These are phyloP conservation scores for Zopfia rhizophila DNA, from an alignment of 2,329 filamentous ascomycete genomes.

Conservation along the genomic window DNA sequence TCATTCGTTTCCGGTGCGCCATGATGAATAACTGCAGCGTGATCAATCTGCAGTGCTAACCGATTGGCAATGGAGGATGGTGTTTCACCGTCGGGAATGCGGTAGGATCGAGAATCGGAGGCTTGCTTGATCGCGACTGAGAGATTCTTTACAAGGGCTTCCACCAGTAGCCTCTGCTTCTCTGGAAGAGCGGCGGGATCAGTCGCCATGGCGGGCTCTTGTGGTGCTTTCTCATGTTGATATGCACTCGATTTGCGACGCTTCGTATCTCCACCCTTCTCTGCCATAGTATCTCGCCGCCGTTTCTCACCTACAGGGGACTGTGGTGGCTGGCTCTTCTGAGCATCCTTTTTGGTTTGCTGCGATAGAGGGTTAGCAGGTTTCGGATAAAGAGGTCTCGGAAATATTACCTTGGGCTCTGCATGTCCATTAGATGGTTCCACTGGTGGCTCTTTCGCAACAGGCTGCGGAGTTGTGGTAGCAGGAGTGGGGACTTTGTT, in stretches of 20 bases:
- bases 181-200: slow-evolving; percentile 63
- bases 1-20: slow-evolving; percentile 57
- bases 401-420: slow-evolving; percentile 34
- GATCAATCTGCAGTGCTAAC: slow-evolving; percentile 82
- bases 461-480: not conserved
- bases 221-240: slow-evolving; percentile 35
- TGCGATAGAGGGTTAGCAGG: slow-evolving; percentile 22
- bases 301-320: slow-evolving; percentile 51
- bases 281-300: slow-evolving; percentile 42
- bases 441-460: slow-evolving; percentile 14
- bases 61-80: slow-evolving; percentile 73
- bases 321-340: slow-evolving; percentile 44
- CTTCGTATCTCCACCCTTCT: slow-evolving; percentile 43
- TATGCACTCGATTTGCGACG: slow-evolving; percentile 49
- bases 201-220: slow-evolving; percentile 16
- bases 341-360: slow-evolving; percentile 30
- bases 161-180: slow-evolving; percentile 75
- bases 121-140: slow-evolving; percentile 72
- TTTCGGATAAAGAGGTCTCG: too few relatives aligned
- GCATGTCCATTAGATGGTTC: slow-evolving; percentile 37
- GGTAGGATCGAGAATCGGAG: slow-evolving; percentile 72
- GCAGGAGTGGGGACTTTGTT: slow-evolving; percentile 22
- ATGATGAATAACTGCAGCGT: slow-evolving; percentile 67
- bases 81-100: slow-evolving; percentile 71
- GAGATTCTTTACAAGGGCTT: slow-evolving; percentile 76